phyloP scores from a whole-genome alignment of 208 protist species.

The Leishmania tarentolae region DNA sequence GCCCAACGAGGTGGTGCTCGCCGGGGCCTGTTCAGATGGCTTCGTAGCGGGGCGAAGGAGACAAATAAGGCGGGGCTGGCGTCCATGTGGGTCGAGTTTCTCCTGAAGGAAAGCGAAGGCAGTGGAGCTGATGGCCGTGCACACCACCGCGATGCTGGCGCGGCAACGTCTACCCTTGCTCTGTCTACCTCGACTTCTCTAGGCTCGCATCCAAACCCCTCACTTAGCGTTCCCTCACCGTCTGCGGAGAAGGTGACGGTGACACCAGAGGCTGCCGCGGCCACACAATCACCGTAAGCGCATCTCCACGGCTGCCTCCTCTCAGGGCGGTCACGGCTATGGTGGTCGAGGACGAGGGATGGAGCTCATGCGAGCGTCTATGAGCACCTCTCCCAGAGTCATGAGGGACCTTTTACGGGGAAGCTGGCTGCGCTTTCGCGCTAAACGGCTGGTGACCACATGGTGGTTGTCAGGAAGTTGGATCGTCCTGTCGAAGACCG shows the following conservation, averaged over 20 bases:
- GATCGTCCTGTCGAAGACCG: background rate
- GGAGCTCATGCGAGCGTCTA: background rate
- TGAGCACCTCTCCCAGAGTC: background rate
- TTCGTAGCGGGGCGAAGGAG: background rate
- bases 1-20: constrained; percentile 15
- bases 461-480: background rate
- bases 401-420: background rate
- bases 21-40: constrained; percentile 35
- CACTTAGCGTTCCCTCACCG: background rate
- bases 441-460: background rate
- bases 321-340: background rate
- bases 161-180: background rate
- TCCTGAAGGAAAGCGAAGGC: constrained; percentile 71
- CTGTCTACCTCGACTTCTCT: background rate
- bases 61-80: constrained; percentile 39
- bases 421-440: background rate
- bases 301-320: background rate
- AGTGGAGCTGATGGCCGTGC: background rate
- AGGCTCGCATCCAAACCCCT: background rate
- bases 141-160: background rate
- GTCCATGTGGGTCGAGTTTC: constrained; percentile 84
- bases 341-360: background rate
- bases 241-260: background rate
- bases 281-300: background rate
- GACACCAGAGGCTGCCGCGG: background rate